Percentiles rank a stretch among this genome's conserved stretches.
Evolutionary conservation across 768 basidiomycete genomes (phyloP).

Genomic region (Auricularia sp.): DNA sequence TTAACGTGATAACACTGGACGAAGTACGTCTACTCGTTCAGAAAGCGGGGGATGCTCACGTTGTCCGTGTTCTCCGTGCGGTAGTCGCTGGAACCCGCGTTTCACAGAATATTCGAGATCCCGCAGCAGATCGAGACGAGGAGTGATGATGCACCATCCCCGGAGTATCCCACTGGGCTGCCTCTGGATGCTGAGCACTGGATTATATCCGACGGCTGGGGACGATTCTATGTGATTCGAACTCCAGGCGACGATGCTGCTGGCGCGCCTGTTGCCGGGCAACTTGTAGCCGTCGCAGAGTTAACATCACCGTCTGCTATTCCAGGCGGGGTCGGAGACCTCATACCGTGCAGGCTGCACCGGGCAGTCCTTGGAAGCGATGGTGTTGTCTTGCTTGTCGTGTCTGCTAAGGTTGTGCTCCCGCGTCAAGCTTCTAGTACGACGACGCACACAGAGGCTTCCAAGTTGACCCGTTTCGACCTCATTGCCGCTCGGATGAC

Average conservation of each 20-base stretch:
- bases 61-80: conserved; percentile 24
- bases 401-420: not conserved
- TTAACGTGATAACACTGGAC: conserved; percentile 49
- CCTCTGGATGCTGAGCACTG: conserved; percentile 42
- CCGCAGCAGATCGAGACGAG: conserved; percentile 34
- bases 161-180: conserved; percentile 65
- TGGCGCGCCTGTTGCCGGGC: not conserved
- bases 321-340: not conserved
- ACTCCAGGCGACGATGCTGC: conserved; percentile 28
- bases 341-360: not conserved
- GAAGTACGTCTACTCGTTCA: conserved; percentile 37
- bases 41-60: not conserved
- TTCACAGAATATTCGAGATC: conserved; percentile 50
- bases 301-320: not conserved
- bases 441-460: not conserved
- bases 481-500: conserved; percentile 4
- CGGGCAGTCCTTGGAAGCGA: not conserved
- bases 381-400: not conserved
- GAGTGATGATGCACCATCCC: conserved; percentile 14
- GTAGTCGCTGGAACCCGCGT: conserved; percentile 36
- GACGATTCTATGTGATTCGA: conserved; percentile 43
- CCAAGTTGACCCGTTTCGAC: conserved; percentile 1
- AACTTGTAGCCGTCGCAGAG: not conserved
- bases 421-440: not conserved
- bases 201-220: conserved; percentile 61